Evolutionary conservation across 768 basidiomycete genomes (phyloP), one percentile per base, ranked within the genome.

Genomic region (Boletus reticulatus): DNA sequence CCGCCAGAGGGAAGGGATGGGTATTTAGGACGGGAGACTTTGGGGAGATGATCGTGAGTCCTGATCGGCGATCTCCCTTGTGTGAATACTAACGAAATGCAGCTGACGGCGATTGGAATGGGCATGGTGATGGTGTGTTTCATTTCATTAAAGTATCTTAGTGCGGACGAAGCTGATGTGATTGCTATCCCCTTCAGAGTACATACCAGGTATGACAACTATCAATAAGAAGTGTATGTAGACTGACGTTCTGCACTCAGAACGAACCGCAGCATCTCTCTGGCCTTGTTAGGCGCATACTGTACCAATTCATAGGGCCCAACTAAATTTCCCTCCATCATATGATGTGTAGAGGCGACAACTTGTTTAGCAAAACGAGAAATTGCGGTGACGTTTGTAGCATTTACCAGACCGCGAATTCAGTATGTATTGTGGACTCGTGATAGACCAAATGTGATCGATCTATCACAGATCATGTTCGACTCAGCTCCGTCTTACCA

Each of bases 271-370:
- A 92, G 43, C 85, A 92, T 67, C 77, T 95, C 17, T 90, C 88
- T 0, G 87, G 91, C 2, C 75, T 94, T 16, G 90, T 94, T 6
- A 77, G 92, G 58, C 78, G 87, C 54, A 83, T 94, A 59, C 59
- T 94, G 64, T 95, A 93, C 68, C 92, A 95, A 65, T 91, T 94
- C 57, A 84, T 95, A 65, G 93, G 93, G 4, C 89, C 92, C 1
- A 94, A 93, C 70, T 93, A 57, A 37, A 16, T 37, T 17, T 38
- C 16, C 16, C 4, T 24, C 43, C 4, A 8, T 8, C 12, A 14
- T 36, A 29, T 50, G 27, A 10, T n/a, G 38, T 29, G 24, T 38
- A 27, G 36, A 53, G 32, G 32, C 22, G 27, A 42, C 44, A 45
- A 32, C 34, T 42, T 39, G 7, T 22, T 16, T 27, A 19, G 27